phyloP scores from a whole-genome alignment of 257 asterid genomes.

The Nicotiana sylvestris region DNA sequence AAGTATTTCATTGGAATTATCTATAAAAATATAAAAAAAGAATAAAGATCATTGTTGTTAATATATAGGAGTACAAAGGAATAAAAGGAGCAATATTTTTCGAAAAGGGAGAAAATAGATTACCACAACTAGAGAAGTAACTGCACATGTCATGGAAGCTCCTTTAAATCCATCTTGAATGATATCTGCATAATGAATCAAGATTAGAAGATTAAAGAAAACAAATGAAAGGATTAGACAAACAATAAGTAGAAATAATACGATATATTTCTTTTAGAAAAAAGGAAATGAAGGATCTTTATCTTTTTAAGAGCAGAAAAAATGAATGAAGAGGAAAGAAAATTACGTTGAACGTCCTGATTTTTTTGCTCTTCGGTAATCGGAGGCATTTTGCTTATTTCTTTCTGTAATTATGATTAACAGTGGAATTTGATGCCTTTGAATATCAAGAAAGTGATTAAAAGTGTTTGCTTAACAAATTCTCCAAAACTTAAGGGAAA shows the following conservation, averaged over 20 bases:
- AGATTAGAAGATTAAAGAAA: background rate
- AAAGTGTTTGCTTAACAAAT: background rate
- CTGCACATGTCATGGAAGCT: slow-evolving; percentile 6
- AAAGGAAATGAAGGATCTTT: background rate
- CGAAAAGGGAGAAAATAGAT: background rate
- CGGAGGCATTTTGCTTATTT: slow-evolving; percentile 5
- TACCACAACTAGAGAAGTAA: slow-evolving; percentile 10
- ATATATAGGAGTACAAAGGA: no score
- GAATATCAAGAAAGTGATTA: background rate
- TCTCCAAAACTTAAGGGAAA: background rate
- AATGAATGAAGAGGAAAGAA: background rate
- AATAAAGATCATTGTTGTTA: no score
- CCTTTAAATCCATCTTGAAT: slow-evolving; percentile 11
- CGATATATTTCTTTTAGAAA: background rate
- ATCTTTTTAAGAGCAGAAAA: background rate
- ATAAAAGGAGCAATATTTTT: no score
- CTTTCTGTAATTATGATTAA: background rate
- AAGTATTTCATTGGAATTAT: background rate
- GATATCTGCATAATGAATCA: background rate
- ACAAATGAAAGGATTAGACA: background rate
- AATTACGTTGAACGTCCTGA: background rate
- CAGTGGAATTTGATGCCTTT: background rate
- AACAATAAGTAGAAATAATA: background rate
- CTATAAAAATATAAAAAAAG: no score
- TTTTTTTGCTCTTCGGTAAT: background rate